Evolutionary conservation across 2,329 filamentous ascomycete species (phyloP).

Genomic region (Aspergillus pseudotamarii): DNA sequence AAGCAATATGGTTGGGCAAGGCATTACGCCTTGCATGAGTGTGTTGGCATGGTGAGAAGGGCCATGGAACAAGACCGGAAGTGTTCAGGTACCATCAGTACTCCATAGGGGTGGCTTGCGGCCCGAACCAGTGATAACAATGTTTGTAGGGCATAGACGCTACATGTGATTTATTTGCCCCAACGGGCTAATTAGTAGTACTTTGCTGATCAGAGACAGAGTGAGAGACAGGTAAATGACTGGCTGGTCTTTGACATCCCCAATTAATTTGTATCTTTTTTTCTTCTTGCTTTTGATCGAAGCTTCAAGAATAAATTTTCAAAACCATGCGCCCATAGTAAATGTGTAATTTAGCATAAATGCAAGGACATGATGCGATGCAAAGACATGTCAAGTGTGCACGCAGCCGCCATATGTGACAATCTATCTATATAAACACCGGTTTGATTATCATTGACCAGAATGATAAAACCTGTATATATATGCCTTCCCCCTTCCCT

Average conservation of each 20-base stretch:
- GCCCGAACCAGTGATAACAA: neutral
- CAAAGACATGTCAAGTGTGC: neutral
- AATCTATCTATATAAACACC: neutral
- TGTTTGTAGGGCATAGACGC: neutral
- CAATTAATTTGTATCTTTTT: neutral
- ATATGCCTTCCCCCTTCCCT: neutral
- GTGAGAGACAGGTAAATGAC: neutral
- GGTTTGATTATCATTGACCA: neutral
- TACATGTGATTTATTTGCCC: neutral
- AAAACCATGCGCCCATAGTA: neutral
- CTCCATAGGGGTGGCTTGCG: neutral
- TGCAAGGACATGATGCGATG: neutral
- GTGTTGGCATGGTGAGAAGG: conserved; percentile 13
- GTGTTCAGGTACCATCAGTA: neutral
- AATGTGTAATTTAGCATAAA: neutral
- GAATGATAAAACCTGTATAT: conserved; percentile 1
- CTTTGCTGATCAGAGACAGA: too few relatives aligned
- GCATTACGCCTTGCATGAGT: conserved; percentile 5
- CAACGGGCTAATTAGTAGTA: neutral
- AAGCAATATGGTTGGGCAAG: conserved; percentile 10
- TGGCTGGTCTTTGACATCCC: neutral
- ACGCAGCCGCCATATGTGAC: neutral
- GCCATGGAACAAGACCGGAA: neutral
- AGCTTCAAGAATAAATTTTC: neutral
- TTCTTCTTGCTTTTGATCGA: neutral